Evolutionary conservation across 495 filamentous ascomycete genomes (phyloP), one percentile per base, ranked within the genome.

Genomic region (Patellaria atrata): DNA sequence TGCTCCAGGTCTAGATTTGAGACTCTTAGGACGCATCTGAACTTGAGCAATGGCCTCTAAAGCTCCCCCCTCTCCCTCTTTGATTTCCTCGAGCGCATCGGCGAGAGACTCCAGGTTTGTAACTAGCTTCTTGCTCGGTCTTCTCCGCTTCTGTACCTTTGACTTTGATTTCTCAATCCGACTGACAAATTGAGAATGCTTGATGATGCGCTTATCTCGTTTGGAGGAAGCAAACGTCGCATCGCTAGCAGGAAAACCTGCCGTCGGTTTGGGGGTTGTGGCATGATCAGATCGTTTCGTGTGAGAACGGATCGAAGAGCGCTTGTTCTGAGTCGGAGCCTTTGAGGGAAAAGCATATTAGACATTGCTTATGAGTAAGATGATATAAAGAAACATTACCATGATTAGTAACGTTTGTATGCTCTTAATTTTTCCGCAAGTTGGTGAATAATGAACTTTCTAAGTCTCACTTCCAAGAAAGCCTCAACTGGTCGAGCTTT

Each of bases 21-120:
- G 45, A 28, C 73, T 82, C 58, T 74, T 76, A 27, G 76, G 73
- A 38, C 71, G 63, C 33, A 81, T 68, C 42, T 70, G 66, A 33
- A 57, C 53, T 13, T 53, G 38, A 12, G 53, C 48, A 48, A 61
- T 50, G 5, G 36, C 64, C 26, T 45, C 48, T 3, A 44, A 44
- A 38, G 58, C 54, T 26, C 48, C 52, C 30, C 48, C 37, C 22
- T 57, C 46, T 1, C 55, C 36, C 11, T 60, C 57, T 11, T 48
- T 50, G n/a, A 54, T 57, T 13, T 75, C 71, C 2, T 81, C 80
- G 11, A 94, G 60, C 1, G 82, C 82, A 52, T 80, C 74, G 30
- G 76, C 81, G 4, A 94, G 66, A 0, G 76, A 75, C 16, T 81
- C 72, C 14, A 93, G 64, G 19, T 69, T 79, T n/a, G 82, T 60